Evolutionary conservation across 805 yeast genomes (phyloP).

Genomic region (Saccharomycopsis fodiens): DNA sequence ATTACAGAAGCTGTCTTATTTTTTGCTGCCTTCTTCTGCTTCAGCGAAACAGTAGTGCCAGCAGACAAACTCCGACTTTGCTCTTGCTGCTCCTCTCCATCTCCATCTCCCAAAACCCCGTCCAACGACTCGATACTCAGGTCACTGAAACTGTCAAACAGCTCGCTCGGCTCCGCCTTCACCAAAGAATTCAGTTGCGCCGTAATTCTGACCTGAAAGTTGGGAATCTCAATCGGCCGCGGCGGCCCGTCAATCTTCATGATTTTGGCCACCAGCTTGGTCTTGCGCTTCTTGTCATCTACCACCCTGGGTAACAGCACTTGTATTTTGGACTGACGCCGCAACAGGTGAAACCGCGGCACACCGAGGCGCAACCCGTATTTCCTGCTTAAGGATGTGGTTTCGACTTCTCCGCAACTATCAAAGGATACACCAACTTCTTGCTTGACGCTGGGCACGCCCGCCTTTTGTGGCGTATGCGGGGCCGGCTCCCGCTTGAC

Average conservation of each 20-base stretch:
- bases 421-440: neutral
- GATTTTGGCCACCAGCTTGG: conserved; percentile 4
- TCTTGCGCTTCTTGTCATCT: conserved; percentile 1
- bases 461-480: neutral
- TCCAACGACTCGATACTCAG: neutral
- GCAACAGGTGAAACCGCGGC: neutral
- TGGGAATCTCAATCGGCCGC: conserved; percentile 18
- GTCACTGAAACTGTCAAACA: neutral
- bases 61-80: neutral
- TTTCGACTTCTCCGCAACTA: neutral
- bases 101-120: too few relatives aligned
- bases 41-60: neutral
- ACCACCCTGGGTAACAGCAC: neutral
- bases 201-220: neutral
- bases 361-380: neutral
- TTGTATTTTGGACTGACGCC: conserved; percentile 1
- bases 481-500: neutral
- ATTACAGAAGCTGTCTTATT: too few relatives aligned
- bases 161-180: neutral
- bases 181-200: neutral
- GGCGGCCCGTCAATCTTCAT: conserved; percentile 20
- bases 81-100: too few relatives aligned
- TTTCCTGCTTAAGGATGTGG: neutral
- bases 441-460: neutral
- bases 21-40: neutral